A percentile compares a stretch with the other conserved stretches of the same genome.
Conservation (phyloP, 805 yeast genomes). For the Ogataea methylovora region DNA sequence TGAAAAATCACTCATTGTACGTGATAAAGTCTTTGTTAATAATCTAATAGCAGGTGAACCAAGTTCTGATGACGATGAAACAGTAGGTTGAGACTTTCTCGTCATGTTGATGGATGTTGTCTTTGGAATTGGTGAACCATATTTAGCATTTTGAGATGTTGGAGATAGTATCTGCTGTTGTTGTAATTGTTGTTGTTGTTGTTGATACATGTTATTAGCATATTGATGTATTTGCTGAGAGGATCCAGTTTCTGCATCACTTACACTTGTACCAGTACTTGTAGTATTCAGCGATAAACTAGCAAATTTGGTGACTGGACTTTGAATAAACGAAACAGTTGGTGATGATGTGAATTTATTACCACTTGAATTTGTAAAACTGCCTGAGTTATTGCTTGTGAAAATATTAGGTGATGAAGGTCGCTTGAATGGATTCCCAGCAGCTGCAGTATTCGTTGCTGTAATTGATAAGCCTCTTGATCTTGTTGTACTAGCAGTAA, state of each 20-base stretch:
- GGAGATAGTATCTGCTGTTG: conserved; percentile 18
- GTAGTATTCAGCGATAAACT: not conserved
- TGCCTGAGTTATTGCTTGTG: not conserved
- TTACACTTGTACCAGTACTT: not conserved
- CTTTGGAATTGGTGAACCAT: conserved; percentile 5
- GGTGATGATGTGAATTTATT: not conserved
- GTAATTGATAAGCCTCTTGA: conserved; percentile 14
- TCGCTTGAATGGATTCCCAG: conserved; percentile 21
- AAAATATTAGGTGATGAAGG: conserved; percentile 23
- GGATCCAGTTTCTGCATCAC: not conserved
- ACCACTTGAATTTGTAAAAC: no score
- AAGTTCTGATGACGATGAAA: conserved; percentile 4
- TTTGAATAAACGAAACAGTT: not conserved
- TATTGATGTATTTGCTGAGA: no score
- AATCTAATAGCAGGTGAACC: conserved; percentile 19
- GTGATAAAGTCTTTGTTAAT: conserved; percentile 14
- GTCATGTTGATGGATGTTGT: not conserved
- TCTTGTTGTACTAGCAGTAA: conserved; percentile 9
- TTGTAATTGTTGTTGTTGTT: not conserved
- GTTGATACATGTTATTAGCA: not conserved
- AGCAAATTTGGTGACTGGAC: not conserved
- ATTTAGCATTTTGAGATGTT: conserved; percentile 20
- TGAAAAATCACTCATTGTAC: conserved; percentile 25
- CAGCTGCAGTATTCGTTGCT: conserved; percentile 9
- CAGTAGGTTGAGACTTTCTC: no score